Evolutionary conservation across 768 basidiomycete species (phyloP).

Genomic region (Tulasnella sp.): DNA sequence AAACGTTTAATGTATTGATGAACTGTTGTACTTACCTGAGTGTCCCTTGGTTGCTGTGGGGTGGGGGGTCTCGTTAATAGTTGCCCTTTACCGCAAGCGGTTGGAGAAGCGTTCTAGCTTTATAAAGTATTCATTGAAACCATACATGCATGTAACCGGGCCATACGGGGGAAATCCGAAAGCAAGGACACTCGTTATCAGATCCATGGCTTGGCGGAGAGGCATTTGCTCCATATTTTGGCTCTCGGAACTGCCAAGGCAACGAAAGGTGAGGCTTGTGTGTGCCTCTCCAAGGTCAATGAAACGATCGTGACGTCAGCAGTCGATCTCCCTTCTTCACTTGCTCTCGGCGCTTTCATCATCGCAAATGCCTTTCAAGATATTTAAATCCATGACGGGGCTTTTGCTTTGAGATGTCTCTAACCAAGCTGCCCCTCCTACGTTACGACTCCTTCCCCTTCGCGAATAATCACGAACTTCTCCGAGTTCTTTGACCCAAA

Average conservation of each 20-base stretch:
- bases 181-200: too few relatives aligned
- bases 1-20: too few relatives aligned
- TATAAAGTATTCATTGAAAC: too few relatives aligned
- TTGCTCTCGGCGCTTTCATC: background rate
- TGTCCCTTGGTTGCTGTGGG: too few relatives aligned
- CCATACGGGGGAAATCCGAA: too few relatives aligned
- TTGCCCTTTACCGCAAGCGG: too few relatives aligned
- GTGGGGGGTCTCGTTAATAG: too few relatives aligned
- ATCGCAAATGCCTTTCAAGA: background rate
- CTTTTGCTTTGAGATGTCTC: background rate
- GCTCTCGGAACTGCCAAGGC: background rate
- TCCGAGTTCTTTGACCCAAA: background rate
- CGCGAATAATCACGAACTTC: slow-evolving; percentile 5
- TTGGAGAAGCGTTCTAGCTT: too few relatives aligned
- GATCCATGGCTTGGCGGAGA: too few relatives aligned
- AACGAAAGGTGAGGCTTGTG: too few relatives aligned
- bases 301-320: background rate
- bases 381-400: slow-evolving; percentile 3
- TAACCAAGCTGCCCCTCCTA: background rate
- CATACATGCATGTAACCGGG: too few relatives aligned
- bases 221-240: background rate
- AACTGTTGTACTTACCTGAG: too few relatives aligned
- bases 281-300: background rate
- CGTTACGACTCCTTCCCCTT: background rate
- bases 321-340: background rate